phyloP scores from a whole-genome alignment of 805 yeast species.

The Phaffomyces thermotolerans region DNA sequence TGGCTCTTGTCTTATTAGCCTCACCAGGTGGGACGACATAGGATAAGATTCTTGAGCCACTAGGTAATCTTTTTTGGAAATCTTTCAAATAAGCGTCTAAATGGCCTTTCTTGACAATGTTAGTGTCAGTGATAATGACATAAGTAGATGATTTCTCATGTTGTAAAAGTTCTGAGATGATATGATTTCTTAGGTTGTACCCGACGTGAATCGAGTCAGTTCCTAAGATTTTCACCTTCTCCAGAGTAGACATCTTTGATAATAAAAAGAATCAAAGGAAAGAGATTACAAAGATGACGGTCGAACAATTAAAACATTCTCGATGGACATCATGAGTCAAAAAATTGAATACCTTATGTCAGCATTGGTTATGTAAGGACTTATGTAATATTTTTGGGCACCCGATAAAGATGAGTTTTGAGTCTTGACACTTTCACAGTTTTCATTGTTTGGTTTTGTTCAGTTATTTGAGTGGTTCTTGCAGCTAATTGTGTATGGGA shows the following conservation, averaged over 20 bases:
- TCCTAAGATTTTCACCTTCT: slow-evolving; percentile 72
- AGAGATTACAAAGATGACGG: too few species aligned
- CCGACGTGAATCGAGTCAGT: slow-evolving; percentile 86
- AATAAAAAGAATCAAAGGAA: too few species aligned
- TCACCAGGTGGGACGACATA: slow-evolving; percentile 90
- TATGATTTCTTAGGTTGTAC: slow-evolving; percentile 65
- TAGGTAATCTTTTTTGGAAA: slow-evolving; percentile 39
- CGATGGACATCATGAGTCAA: too few species aligned
- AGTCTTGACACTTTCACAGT: too few species aligned
- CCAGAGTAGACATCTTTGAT: slow-evolving; percentile 5
- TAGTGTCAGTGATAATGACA: slow-evolving; percentile 82
- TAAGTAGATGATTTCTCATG: slow-evolving; percentile 80
- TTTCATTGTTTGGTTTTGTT: too few species aligned
- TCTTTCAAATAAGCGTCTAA: slow-evolving; percentile 39
- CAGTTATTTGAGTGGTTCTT: too few species aligned
- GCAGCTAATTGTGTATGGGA: not conserved
- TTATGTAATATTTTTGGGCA: too few species aligned
- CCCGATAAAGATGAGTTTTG: too few species aligned
- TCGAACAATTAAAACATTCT: too few species aligned
- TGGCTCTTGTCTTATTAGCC: slow-evolving; percentile 75
- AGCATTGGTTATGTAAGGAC: too few species aligned
- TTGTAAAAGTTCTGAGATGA: slow-evolving; percentile 57
- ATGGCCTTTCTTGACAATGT: slow-evolving; percentile 62
- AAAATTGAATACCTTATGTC: too few species aligned
- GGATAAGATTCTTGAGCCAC: slow-evolving; percentile 56